Evolutionary conservation across 1,284 basidiomycete species (phyloP).

Genomic region (Sanghuangporus sanghuang): DNA sequence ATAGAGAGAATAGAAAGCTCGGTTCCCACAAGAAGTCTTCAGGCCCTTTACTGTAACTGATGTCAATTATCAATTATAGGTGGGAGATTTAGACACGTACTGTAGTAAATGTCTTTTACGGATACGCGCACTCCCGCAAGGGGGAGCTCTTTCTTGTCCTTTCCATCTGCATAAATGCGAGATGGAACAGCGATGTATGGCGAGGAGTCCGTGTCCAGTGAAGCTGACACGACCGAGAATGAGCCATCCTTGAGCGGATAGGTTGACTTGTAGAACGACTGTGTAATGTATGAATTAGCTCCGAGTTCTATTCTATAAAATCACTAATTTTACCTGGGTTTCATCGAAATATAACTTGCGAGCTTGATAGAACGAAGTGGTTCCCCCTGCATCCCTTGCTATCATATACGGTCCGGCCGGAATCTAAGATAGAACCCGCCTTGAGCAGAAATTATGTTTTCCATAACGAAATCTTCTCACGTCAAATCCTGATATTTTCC

Average conservation of each 20-base stretch:
- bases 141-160: constrained; percentile 13
- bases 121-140: constrained; percentile 14
- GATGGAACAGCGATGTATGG: constrained; percentile 18
- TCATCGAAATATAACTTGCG: constrained; percentile 11
- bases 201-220: constrained; percentile 17
- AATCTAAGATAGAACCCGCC: background rate
- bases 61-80: background rate
- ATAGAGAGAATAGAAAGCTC: constrained; percentile 12
- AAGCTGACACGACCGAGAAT: constrained; percentile 15
- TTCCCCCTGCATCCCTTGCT: constrained; percentile 2
- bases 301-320: background rate
- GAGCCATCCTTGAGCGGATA: constrained; percentile 12
- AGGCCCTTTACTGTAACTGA: constrained; percentile 3
- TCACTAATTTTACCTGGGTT: constrained; percentile 1
- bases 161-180: constrained; percentile 23
- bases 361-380: background rate
- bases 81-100: background rate
- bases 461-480: background rate
- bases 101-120: constrained; percentile 16
- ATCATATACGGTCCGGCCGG: constrained; percentile 12
- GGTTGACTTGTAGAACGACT: constrained; percentile 16
- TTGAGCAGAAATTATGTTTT: background rate
- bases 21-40: constrained; percentile 9
- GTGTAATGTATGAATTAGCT: background rate
- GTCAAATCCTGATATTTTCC: background rate